These are phyloP conservation scores for Cyathus striatus DNA, from an alignment of 768 basidiomycete genomes.

Conservation along the genomic window DNA sequence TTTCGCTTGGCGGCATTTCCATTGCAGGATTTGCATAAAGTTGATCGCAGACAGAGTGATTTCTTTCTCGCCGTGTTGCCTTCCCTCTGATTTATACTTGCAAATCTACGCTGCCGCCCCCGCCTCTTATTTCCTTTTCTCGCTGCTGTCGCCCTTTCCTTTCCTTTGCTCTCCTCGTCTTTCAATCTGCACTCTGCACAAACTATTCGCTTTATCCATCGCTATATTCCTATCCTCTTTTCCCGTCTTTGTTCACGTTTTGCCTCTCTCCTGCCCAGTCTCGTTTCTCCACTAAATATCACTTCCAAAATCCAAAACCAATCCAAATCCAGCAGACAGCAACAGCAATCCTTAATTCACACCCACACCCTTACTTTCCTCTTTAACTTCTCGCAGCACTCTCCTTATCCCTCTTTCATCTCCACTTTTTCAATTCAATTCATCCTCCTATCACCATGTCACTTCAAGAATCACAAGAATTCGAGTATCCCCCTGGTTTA, in stretches of 20 bases:
- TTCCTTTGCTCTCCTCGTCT: conserved; percentile 6
- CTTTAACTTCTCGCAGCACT: conserved; percentile 2
- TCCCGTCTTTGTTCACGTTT: too few species aligned
- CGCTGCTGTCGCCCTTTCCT: conserved; percentile 19
- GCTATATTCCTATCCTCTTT: too few species aligned
- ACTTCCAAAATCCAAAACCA: too few species aligned
- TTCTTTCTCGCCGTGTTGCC: background rate
- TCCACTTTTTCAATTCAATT: conserved; percentile 1
- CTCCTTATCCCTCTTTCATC: conserved; percentile 13
- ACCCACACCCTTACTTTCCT: conserved; percentile 2
- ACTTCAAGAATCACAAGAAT: conserved; percentile 35
- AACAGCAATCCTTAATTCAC: conserved; percentile 1
- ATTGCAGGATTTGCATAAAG: too few species aligned
- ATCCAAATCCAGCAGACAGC: too few species aligned
- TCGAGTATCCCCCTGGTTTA: conserved; percentile 29
- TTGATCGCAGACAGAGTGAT: too few species aligned
- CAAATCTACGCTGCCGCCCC: conserved; percentile 30
- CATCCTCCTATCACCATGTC: conserved; percentile 30
- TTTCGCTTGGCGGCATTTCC: background rate
- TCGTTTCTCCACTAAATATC: too few species aligned
- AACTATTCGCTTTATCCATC: too few species aligned
- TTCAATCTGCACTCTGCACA: conserved; percentile 2
- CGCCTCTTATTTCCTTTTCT: conserved; percentile 28
- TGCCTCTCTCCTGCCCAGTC: too few species aligned
- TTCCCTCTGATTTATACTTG: background rate